phyloP scores from a whole-genome alignment of 768 basidiomycete genomes.

The Tylopilus felleus region DNA sequence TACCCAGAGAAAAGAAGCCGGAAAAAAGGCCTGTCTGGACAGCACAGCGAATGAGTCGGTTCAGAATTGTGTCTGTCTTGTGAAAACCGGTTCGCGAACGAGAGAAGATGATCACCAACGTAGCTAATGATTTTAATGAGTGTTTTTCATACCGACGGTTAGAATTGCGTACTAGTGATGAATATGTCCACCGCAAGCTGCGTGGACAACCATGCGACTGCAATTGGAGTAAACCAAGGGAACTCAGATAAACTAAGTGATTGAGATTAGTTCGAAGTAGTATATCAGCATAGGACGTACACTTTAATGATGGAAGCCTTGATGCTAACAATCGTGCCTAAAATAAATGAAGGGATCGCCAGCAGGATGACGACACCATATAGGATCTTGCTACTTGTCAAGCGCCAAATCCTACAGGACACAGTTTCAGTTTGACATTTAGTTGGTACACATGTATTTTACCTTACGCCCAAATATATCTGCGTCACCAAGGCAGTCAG shows the following conservation, averaged over 20 bases:
- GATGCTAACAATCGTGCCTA: conserved; percentile 43
- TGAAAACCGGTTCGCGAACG: not conserved
- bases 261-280: not conserved
- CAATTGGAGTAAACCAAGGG: conserved; percentile 38
- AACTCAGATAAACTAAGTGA: conserved; percentile 39
- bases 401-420: conserved; percentile 13
- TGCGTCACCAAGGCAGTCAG: conserved; percentile 51
- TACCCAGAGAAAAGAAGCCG: not conserved
- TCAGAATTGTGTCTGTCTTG: not conserved
- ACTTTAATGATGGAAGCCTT: conserved; percentile 40
- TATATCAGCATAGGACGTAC: conserved; percentile 27
- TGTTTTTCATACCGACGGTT: too few species aligned
- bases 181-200: conserved; percentile 43
- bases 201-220: conserved; percentile 46
- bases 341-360: conserved; percentile 39
- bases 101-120: not conserved
- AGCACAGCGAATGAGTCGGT: not conserved
- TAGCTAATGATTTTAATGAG: not conserved
- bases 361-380: conserved; percentile 34
- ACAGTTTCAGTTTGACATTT: not conserved
- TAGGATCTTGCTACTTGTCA: conserved; percentile 20
- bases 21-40: not conserved
- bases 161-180: conserved; percentile 43
- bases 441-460: too few species aligned
- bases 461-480: conserved; percentile 40